Conservation (phyloP, 1,139 yeast species). For the Geotrichum restrictum region DNA sequence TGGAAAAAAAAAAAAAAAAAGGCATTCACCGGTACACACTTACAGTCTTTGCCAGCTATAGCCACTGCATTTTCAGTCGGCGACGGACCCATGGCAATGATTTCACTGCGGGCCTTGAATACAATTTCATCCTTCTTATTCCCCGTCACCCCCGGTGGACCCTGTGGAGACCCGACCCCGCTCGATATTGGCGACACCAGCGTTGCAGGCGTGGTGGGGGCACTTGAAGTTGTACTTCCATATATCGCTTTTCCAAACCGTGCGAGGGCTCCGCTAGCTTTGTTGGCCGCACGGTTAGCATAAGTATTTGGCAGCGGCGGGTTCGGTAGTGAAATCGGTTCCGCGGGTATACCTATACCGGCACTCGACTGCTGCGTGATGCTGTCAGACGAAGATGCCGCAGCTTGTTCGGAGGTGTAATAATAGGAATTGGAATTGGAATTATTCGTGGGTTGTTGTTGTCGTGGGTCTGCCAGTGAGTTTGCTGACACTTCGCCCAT, state of each 20-base stretch:
- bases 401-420: too few species aligned
- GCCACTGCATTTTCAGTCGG: conserved; percentile 33
- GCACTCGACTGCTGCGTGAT: too few species aligned
- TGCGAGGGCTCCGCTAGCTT: conserved; percentile 33
- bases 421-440: too few species aligned
- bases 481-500: too few species aligned
- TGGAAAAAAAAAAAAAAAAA: background rate
- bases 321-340: background rate
- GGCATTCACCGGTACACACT: background rate
- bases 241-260: conserved; percentile 37
- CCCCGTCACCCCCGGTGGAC: background rate
- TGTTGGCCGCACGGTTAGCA: conserved; percentile 29
- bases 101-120: conserved; percentile 30
- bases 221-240: conserved; percentile 9
- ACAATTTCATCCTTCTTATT: background rate
- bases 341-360: too few species aligned
- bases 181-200: background rate
- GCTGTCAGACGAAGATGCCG: too few species aligned
- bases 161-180: background rate
- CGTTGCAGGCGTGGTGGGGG: background rate
- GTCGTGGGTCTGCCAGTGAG: too few species aligned
- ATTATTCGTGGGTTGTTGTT: background rate
- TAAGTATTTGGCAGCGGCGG: conserved; percentile 16
- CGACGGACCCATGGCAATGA: conserved; percentile 35
- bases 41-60: conserved; percentile 35